Evolutionary conservation across 2,329 filamentous ascomycete genomes (phyloP).

Genomic region (Diplodia scrobiculata): DNA sequence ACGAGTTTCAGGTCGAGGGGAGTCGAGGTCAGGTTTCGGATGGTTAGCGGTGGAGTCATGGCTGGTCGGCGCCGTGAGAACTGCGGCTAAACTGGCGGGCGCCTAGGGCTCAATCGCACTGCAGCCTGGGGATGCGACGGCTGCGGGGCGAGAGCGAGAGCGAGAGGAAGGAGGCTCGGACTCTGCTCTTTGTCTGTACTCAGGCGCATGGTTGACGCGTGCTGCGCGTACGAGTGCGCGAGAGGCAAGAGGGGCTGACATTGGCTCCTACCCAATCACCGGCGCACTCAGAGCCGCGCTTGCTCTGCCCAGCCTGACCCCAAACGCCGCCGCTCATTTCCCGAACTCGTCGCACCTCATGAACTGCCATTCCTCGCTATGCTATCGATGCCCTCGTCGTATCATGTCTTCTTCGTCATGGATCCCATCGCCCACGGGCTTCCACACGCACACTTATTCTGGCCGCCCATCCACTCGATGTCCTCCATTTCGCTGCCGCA

Average conservation of each 20-base stretch:
- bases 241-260: neutral
- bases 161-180: neutral
- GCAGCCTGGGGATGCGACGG: neutral
- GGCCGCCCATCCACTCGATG: conserved; percentile 45
- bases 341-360: neutral
- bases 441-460: conserved; percentile 46
- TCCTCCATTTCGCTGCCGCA: conserved; percentile 54
- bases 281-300: neutral
- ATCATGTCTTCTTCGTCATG: neutral
- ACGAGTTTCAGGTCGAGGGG: conserved; percentile 71
- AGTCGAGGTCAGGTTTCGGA: conserved; percentile 79
- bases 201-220: conserved; percentile 7
- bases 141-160: neutral
- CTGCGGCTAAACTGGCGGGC: conserved; percentile 23
- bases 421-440: conserved; percentile 43
- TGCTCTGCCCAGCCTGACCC: neutral
- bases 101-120: neutral
- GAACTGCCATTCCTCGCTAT: neutral
- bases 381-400: neutral
- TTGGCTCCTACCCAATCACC: neutral
- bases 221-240: neutral
- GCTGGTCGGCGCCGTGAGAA: conserved; percentile 10
- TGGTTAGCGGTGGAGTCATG: conserved; percentile 54
- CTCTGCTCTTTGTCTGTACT: neutral
- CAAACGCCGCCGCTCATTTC: neutral